Evolutionary conservation across 768 basidiomycete species (phyloP).

Genomic region (Psilocybe subaeruginosa): DNA sequence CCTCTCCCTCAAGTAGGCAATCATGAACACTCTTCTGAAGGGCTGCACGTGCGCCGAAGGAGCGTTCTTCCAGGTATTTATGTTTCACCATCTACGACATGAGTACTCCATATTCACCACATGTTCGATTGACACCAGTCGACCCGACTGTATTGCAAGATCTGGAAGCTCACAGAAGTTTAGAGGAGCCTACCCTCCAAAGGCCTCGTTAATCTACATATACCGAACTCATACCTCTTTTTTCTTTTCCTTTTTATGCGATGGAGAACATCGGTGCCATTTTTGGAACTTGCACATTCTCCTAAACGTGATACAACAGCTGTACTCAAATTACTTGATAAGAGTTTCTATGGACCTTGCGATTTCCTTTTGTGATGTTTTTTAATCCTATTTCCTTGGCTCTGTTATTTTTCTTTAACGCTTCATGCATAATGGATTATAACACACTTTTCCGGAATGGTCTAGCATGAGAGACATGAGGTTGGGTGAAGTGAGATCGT

Average conservation of each 20-base stretch:
- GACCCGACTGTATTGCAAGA: slow-evolving; percentile 89
- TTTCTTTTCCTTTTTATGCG: background rate
- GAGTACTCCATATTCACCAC: slow-evolving; percentile 13
- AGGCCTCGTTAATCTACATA: slow-evolving; percentile 19
- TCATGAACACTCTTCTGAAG: slow-evolving; percentile 59
- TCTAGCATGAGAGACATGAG: no score
- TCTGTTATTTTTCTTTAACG: slow-evolving; percentile 13
- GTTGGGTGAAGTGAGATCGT: no score
- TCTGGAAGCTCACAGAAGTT: slow-evolving; percentile 83
- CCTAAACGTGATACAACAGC: background rate
- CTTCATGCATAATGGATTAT: slow-evolving; percentile 10
- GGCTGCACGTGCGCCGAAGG: slow-evolving; percentile 90
- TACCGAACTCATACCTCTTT: background rate
- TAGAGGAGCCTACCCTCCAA: slow-evolving; percentile 54
- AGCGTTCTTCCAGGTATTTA: slow-evolving; percentile 87
- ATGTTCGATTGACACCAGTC: slow-evolving; percentile 45
- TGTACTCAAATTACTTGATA: slow-evolving; percentile 2
- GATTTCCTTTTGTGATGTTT: slow-evolving; percentile 10
- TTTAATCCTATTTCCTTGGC: slow-evolving; percentile 8
- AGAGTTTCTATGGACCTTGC: slow-evolving; percentile 6
- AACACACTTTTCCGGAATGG: background rate
- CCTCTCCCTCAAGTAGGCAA: slow-evolving; percentile 67
- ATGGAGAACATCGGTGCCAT: background rate
- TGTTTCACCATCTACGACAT: slow-evolving; percentile 14
- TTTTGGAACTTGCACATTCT: background rate